Conservation (phyloP, 2,329 filamentous ascomycete species). For the Pestalotiopsis sp. region DNA sequence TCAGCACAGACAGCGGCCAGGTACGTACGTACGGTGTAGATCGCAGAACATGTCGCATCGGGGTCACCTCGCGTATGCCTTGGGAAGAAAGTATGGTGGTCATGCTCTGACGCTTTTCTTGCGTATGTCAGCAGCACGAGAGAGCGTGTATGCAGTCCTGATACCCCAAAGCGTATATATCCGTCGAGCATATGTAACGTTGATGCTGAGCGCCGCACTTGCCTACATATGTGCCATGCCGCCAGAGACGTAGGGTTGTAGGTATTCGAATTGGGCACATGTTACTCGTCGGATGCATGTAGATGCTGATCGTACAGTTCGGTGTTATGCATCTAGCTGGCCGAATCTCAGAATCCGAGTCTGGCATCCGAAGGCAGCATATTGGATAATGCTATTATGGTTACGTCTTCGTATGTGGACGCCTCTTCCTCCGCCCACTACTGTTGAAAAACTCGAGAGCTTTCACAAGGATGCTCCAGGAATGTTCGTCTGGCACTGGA, state of each 20-base stretch:
- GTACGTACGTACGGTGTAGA: background rate
- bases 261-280: background rate
- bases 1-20: background rate
- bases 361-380: background rate
- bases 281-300: background rate
- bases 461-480: background rate
- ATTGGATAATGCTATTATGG: background rate
- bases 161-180: background rate
- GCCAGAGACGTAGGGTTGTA: background rate
- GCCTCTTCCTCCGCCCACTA: too few relatives aligned
- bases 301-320: background rate
- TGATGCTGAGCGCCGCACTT: background rate
- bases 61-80: background rate
- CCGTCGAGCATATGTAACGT: conserved; percentile 3
- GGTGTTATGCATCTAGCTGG: background rate
- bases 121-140: background rate
- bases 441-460: background rate
- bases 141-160: background rate
- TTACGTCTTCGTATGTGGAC: background rate
- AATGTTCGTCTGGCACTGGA: background rate
- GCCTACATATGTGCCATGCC: background rate
- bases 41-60: background rate
- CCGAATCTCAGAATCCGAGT: background rate
- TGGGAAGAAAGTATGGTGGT: background rate
- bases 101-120: background rate